Percentiles rank a stretch among this genome's conserved stretches.
phyloP scores from a whole-genome alignment of 108 stramenopile genomes.

The Chaetoceros muelleri region DNA sequence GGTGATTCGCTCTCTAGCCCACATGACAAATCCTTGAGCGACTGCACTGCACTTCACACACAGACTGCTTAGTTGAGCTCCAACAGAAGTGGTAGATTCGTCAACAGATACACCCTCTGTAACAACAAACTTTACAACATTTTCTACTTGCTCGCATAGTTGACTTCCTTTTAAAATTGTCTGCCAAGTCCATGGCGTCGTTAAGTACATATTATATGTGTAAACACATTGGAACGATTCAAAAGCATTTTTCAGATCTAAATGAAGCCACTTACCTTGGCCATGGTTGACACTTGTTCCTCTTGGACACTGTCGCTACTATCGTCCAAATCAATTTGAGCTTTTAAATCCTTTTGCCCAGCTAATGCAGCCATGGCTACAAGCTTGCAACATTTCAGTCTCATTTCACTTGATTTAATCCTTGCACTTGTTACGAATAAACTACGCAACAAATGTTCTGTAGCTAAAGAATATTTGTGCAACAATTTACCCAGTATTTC shows the following conservation, averaged over 20 bases:
- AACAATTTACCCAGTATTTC: conserved; percentile 46
- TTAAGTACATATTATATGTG: conserved; percentile 3
- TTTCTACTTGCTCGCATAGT: conserved; percentile 68
- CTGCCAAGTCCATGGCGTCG: neutral
- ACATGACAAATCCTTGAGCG: conserved; percentile 66
- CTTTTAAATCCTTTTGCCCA: conserved; percentile 33
- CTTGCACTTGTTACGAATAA: conserved; percentile 49
- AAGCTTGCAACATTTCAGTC: conserved; percentile 60
- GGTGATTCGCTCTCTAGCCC: conserved; percentile 55
- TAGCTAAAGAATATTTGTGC: conserved; percentile 44
- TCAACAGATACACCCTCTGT: conserved; percentile 6
- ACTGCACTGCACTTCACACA: conserved; percentile 54
- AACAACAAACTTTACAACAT: conserved; percentile 74
- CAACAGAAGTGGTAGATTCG: conserved; percentile 28
- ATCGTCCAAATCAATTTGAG: too few relatives aligned
- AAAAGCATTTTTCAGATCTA: neutral
- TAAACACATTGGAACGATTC: neutral
- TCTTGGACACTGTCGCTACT: conserved; percentile 7
- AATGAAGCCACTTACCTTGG: conserved; percentile 2
- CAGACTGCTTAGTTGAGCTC: conserved; percentile 46
- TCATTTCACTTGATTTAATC: conserved; percentile 18
- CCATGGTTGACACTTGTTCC: neutral
- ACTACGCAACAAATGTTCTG: conserved; percentile 42
- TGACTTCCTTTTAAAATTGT: conserved; percentile 49
- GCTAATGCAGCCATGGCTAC: conserved; percentile 53